Conservation (phyloP, 139 green algal genomes). For the Closterium sp. region DNA sequence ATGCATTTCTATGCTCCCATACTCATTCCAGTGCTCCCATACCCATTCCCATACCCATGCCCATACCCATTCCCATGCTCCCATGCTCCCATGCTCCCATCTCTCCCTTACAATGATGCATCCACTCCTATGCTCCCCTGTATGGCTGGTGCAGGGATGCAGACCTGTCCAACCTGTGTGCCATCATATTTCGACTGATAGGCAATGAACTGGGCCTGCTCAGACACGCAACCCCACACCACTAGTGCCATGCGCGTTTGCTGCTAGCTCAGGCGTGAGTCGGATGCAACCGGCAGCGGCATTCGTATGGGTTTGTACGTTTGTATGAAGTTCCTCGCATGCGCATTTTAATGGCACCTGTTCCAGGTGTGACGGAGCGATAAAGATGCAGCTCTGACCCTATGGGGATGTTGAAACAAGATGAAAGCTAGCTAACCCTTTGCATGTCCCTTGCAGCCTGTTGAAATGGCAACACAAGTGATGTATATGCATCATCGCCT, state of each 20-base stretch:
- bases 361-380: neutral
- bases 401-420: neutral
- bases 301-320: neutral
- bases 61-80: no score
- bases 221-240: neutral
- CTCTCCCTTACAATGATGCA: no score
- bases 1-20: neutral
- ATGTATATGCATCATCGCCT: no score
- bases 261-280: neutral
- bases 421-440: neutral
- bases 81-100: no score
- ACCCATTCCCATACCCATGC: neutral
- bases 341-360: neutral
- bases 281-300: neutral
- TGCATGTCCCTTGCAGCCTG: neutral
- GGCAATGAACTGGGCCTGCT: slow-evolving; percentile 7
- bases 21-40: neutral
- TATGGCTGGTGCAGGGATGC: neutral
- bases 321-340: neutral
- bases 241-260: neutral
- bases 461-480: neutral
- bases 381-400: neutral
- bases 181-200: neutral
- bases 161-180: neutral
- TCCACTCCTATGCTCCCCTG: no score